Percentiles rank a stretch among this genome's conserved stretches.
phyloP scores from a whole-genome alignment of 1,284 basidiomycete species.

The Pseudozyma hubeiensis region DNA sequence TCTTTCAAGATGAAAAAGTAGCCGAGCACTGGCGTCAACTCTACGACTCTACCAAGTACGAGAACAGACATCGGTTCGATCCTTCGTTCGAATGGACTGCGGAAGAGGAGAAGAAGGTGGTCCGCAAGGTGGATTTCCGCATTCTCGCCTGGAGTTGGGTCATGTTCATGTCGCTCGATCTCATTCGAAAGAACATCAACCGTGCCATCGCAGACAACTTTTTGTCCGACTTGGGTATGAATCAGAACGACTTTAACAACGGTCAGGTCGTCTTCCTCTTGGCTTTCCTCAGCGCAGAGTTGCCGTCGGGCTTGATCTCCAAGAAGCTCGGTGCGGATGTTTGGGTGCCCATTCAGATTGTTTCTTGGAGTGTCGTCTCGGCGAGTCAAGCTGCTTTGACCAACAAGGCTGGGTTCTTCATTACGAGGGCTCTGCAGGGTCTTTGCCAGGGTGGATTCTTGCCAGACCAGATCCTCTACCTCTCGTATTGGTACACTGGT shows the following conservation, averaged over 20 bases:
- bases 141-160: constrained; percentile 39
- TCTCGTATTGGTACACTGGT: constrained; percentile 69
- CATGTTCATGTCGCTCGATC: constrained; percentile 46
- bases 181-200: constrained; percentile 51
- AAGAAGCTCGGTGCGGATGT: constrained; percentile 57
- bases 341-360: constrained; percentile 56
- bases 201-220: constrained; percentile 51
- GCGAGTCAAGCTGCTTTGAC: constrained; percentile 32
- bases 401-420: constrained; percentile 43
- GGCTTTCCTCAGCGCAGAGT: constrained; percentile 51
- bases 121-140: constrained; percentile 25
- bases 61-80: constrained; percentile 44
- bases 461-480: constrained; percentile 68
- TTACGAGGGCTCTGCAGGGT: constrained; percentile 35
- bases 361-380: constrained; percentile 40
- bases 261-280: constrained; percentile 47
- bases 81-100: constrained; percentile 33
- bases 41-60: constrained; percentile 41
- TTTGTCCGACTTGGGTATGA: constrained; percentile 51
- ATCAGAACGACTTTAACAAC: constrained; percentile 59
- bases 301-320: constrained; percentile 54
- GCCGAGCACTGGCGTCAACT: constrained; percentile 41
- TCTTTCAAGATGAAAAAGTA: constrained; percentile 40
- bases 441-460: constrained; percentile 74
- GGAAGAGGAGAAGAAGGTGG: constrained; percentile 20